Percentiles rank a stretch among this genome's conserved stretches.
Conservation (phyloP, 2,329 filamentous ascomycete genomes). For the Talaromyces rugulosus region DNA sequence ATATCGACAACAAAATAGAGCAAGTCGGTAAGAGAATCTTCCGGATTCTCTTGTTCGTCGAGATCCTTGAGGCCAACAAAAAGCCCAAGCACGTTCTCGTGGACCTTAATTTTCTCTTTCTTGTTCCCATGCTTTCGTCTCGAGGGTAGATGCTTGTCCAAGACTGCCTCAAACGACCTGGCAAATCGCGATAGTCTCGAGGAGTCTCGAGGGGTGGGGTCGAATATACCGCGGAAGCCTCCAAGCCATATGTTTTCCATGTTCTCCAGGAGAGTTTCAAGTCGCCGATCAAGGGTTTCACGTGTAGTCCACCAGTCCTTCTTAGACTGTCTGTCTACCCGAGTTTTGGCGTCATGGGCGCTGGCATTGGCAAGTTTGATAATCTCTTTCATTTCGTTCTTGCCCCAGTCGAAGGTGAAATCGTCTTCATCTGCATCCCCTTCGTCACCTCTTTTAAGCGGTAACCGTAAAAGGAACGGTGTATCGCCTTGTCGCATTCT, state of each 20-base stretch:
- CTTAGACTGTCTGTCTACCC: slow-evolving; percentile 69
- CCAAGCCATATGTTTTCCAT: slow-evolving; percentile 94
- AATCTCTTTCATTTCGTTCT: slow-evolving; percentile 75
- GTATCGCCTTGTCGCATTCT: slow-evolving; percentile 70
- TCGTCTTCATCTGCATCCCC: slow-evolving; percentile 76
- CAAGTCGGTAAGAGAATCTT: slow-evolving; percentile 85
- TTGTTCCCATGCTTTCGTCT: slow-evolving; percentile 56
- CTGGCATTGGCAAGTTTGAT: slow-evolving; percentile 77
- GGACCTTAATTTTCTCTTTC: slow-evolving; percentile 51
- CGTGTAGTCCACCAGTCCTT: slow-evolving; percentile 87
- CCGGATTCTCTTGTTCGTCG: slow-evolving; percentile 67
- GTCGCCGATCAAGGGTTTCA: slow-evolving; percentile 69
- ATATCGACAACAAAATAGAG: slow-evolving; percentile 97
- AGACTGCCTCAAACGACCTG: slow-evolving; percentile 68
- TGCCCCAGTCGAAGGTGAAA: slow-evolving; percentile 79
- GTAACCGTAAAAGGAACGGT: slow-evolving; percentile 83
- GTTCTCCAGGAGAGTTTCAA: slow-evolving; percentile 74
- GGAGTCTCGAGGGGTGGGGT: slow-evolving; percentile 61
- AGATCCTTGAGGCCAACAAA: slow-evolving; percentile 82
- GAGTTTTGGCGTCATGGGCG: slow-evolving; percentile 69
- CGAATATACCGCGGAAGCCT: slow-evolving; percentile 92
- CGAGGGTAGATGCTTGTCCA: slow-evolving; percentile 83
- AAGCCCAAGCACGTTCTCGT: slow-evolving; percentile 71
- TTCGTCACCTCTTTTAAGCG: slow-evolving; percentile 70
- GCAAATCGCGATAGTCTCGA: slow-evolving; percentile 71